phyloP scores from a whole-genome alignment of 1,139 yeast genomes.

The Saccharomyces hybrid region DNA sequence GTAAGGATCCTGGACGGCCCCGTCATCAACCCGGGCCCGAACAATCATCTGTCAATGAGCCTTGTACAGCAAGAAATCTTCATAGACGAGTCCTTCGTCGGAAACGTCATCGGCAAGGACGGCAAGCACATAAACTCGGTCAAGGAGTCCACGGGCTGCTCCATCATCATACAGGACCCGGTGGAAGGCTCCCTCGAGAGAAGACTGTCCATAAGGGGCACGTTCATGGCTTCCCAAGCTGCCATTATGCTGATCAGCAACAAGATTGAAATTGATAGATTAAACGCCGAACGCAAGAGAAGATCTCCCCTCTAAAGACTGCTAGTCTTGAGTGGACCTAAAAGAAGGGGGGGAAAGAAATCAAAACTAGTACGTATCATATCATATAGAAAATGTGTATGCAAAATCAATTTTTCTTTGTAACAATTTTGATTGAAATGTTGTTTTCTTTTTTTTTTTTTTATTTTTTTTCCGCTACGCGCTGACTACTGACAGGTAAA shows the following conservation, averaged over 20 bases:
- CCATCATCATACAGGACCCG: slow-evolving; percentile 59
- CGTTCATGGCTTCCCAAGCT: slow-evolving; percentile 60
- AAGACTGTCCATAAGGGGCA: slow-evolving; percentile 63
- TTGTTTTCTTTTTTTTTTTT: background rate
- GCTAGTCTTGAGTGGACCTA: background rate
- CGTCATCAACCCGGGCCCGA: slow-evolving; percentile 10
- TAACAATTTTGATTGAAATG: too few species aligned
- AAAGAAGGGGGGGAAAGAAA: background rate
- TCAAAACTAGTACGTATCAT: background rate
- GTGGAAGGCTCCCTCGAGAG: slow-evolving; percentile 48
- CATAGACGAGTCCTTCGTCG: slow-evolving; percentile 73
- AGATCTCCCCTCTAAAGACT: background rate
- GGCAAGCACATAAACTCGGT: slow-evolving; percentile 78
- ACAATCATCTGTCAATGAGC: slow-evolving; percentile 16
- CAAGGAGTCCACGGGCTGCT: slow-evolving; percentile 67
- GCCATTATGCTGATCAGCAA: slow-evolving; percentile 75
- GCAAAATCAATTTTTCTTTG: too few species aligned
- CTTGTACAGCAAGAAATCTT: slow-evolving; percentile 49
- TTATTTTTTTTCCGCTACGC: background rate
- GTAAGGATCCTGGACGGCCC: slow-evolving; percentile 24
- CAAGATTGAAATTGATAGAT: slow-evolving; percentile 45
- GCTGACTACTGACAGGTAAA: background rate
- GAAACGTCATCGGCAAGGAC: slow-evolving; percentile 80
- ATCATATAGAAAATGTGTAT: too few species aligned
- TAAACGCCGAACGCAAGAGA: slow-evolving; percentile 14